These are phyloP conservation scores for Aspergillus sp. DNA, from an alignment of 2,329 filamentous ascomycete genomes.

Conservation along the genomic window DNA sequence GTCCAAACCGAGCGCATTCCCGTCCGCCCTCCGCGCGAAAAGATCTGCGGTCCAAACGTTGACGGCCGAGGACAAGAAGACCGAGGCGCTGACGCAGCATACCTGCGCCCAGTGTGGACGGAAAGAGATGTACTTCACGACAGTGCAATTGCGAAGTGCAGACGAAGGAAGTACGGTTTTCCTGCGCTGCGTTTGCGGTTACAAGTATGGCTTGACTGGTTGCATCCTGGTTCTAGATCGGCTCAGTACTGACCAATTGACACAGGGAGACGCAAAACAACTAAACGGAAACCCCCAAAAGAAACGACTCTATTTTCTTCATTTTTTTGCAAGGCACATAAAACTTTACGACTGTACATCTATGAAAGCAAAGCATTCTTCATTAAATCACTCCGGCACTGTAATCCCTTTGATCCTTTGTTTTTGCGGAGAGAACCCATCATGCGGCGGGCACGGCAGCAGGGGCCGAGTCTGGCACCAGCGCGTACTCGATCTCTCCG, in stretches of 20 bases:
- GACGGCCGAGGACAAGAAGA: constrained; percentile 73
- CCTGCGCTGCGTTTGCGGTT: constrained; percentile 81
- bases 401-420: constrained; percentile 8
- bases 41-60: constrained; percentile 81
- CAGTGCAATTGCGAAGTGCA: constrained; percentile 82
- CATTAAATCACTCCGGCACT: constrained; percentile 15
- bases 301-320: constrained; percentile 16
- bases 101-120: constrained; percentile 79
- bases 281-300: constrained; percentile 19
- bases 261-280: constrained; percentile 38
- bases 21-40: constrained; percentile 83
- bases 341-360: constrained; percentile 20
- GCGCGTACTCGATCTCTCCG: constrained; percentile 84
- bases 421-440: constrained; percentile 14
- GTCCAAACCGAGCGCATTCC: constrained; percentile 88
- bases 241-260: constrained; percentile 18
- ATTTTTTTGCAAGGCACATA: neutral
- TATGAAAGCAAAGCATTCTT: constrained; percentile 23
- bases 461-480: constrained; percentile 65
- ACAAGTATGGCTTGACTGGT: constrained; percentile 63
- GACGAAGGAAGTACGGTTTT: constrained; percentile 95
- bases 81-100: constrained; percentile 66
- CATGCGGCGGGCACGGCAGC: constrained; percentile 29
- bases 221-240: neutral
- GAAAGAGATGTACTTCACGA: constrained; percentile 79